Evolutionary conservation across 140 eudicot genomes (phyloP).

Genomic region (Erigeron philadelphicus): DNA sequence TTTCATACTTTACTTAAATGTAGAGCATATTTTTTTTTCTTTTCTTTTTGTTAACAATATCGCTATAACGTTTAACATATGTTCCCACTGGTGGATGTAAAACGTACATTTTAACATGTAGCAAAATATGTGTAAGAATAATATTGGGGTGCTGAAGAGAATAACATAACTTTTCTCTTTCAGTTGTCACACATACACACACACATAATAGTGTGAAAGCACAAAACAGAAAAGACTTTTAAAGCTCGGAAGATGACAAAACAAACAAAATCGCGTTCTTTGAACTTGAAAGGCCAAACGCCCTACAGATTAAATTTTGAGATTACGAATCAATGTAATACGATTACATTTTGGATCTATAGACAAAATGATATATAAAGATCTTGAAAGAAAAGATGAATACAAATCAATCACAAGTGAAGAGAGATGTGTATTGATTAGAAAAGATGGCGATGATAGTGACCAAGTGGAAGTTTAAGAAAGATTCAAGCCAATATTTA

Average conservation of each 20-base stretch:
- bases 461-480: conserved; percentile 36
- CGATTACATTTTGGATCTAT: conserved; percentile 13
- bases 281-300: conserved; percentile 8
- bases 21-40: no score
- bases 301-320: neutral
- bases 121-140: no score
- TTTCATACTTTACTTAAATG: no score
- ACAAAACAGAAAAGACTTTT: neutral
- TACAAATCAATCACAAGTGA: conserved; percentile 17
- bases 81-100: no score
- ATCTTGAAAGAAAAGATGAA: conserved; percentile 14
- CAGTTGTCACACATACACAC: neutral
- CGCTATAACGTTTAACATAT: no score
- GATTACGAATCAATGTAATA: conserved; percentile 14
- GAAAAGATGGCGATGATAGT: conserved; percentile 33
- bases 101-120: no score
- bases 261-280: neutral
- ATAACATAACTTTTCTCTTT: neutral
- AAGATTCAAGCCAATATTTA: conserved; percentile 24
- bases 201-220: neutral
- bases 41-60: no score
- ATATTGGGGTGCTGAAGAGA: neutral
- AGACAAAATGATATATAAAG: conserved; percentile 2
- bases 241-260: no score
- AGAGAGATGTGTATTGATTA: conserved; percentile 15